Evolutionary conservation across 2,329 filamentous ascomycete genomes (phyloP).

Genomic region (Parascedosporium putredinis): DNA sequence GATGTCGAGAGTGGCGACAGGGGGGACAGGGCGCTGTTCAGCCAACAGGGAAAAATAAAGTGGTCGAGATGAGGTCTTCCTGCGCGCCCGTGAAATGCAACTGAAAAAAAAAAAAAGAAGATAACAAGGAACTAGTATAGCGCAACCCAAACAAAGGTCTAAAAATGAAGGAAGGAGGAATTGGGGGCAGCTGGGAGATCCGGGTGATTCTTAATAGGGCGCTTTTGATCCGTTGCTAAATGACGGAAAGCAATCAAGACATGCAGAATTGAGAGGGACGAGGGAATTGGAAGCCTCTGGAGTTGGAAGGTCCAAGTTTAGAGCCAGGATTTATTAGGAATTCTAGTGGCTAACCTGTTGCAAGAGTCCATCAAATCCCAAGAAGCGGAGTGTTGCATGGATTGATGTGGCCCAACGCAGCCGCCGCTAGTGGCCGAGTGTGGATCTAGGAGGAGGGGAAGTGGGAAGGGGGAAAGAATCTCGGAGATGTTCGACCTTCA

Average conservation of each 20-base stretch:
- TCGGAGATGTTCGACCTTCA: not conserved
- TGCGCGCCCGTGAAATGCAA: too few relatives aligned
- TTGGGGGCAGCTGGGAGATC: not conserved
- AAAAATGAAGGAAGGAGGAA: not conserved
- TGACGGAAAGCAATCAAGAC: not conserved
- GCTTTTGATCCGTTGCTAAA: not conserved
- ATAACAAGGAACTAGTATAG: not conserved
- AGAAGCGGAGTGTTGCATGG: not conserved
- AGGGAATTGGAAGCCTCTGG: not conserved
- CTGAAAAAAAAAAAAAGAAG: not conserved
- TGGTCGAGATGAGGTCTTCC: too few relatives aligned
- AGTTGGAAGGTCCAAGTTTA: not conserved
- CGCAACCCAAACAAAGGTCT: too few relatives aligned
- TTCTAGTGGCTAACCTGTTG: not conserved
- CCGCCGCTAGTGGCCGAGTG: conserved; percentile 2
- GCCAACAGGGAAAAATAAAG: not conserved
- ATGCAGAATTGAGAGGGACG: not conserved
- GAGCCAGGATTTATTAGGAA: not conserved
- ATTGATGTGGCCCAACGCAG: not conserved
- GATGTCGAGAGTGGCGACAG: not conserved
- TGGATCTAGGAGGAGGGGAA: not conserved
- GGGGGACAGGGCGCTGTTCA: not conserved
- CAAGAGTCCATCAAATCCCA: not conserved
- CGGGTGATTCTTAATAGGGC: not conserved
- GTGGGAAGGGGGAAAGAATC: not conserved